Evolutionary conservation across 495 filamentous ascomycete genomes (phyloP), one percentile per base, ranked within the genome.

Genomic region (Xylona heveae): DNA sequence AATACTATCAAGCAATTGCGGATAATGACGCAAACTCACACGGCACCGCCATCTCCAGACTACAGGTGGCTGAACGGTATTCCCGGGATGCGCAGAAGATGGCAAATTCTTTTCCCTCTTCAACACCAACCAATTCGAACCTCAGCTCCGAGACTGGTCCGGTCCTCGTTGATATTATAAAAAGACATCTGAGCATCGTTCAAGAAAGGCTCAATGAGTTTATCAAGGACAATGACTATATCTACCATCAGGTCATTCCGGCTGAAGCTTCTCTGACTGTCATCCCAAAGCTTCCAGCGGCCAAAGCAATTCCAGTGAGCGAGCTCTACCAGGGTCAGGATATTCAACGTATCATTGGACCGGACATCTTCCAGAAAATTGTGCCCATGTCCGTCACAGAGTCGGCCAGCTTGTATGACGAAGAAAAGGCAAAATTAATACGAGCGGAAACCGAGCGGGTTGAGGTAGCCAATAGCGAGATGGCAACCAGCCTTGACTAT

Each of bases 301-400:
- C 90, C n/a, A 97, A 95, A 52, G 81, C 90, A 10, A 95, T 95
- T 32, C 83, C 90, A 0, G 88, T 97, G 24, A 84, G 80, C 50
- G 88, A 97, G 48, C 60, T 97, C 2, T 97, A 97, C 43, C 80
- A 88, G 39, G 84, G 85, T 15, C 84, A 94, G 48, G 88, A 97
- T 55, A 93, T 97, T 25, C 80, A 90, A 47, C 64, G 80, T 6
- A 95, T 95, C 28, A 97, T 91, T 30, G 88, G 88, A 0, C 88
- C 85, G 1, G 90, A 95, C 54, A 78, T 97, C 34, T 97, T 97
- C 55, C 71, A 88, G 36, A 91, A 85, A 45, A 88, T 97, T 33
- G 82, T 95, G 7, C 88, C 88, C 1, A 80, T 94, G 63, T 78
- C 80, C 5, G 85, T 97, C 5, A 97, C 88, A 4, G 84, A 97